phyloP scores from a whole-genome alignment of 139 green algal species.

The Coccomyxa sp. region DNA sequence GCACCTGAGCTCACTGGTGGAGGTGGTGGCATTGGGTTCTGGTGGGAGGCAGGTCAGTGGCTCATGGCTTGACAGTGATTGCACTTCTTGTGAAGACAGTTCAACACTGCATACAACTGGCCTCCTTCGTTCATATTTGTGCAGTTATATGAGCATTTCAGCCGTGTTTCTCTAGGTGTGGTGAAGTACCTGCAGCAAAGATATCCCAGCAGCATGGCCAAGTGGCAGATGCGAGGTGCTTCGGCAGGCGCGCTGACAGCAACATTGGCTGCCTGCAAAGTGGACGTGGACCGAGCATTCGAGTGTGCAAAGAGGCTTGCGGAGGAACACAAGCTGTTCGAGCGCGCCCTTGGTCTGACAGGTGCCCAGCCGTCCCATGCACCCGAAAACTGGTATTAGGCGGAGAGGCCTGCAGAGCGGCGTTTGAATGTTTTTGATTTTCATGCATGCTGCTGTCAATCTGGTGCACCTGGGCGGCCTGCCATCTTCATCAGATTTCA shows the following conservation, averaged over 20 bases:
- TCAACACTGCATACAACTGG: too few species aligned
- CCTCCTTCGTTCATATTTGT: too few species aligned
- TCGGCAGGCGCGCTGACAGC: conserved; percentile 34
- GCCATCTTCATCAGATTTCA: too few species aligned
- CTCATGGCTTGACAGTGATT: too few species aligned
- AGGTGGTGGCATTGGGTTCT: too few species aligned
- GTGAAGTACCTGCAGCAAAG: conserved; percentile 23
- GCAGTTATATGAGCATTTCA: too few species aligned
- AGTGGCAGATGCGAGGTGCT: conserved; percentile 30
- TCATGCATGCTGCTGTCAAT: background rate
- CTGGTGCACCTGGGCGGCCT: too few species aligned
- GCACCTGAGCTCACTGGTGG: too few species aligned
- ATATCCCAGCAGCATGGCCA: conserved; percentile 23
- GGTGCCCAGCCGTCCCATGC: conserved; percentile 14
- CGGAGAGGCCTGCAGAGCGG: background rate
- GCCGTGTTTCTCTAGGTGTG: too few species aligned
- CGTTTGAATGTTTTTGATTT: background rate
- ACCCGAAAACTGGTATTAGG: background rate
- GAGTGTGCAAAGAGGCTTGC: conserved; percentile 28
- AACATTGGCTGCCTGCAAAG: conserved; percentile 35
- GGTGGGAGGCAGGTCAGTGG: too few species aligned
- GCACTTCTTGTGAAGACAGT: too few species aligned
- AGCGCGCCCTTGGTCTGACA: conserved; percentile 43
- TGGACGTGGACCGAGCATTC: conserved; percentile 24
- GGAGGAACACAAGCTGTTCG: conserved; percentile 36